phyloP scores from a whole-genome alignment of 495 filamentous ascomycete species.

The Podospora pseudoanserina region DNA sequence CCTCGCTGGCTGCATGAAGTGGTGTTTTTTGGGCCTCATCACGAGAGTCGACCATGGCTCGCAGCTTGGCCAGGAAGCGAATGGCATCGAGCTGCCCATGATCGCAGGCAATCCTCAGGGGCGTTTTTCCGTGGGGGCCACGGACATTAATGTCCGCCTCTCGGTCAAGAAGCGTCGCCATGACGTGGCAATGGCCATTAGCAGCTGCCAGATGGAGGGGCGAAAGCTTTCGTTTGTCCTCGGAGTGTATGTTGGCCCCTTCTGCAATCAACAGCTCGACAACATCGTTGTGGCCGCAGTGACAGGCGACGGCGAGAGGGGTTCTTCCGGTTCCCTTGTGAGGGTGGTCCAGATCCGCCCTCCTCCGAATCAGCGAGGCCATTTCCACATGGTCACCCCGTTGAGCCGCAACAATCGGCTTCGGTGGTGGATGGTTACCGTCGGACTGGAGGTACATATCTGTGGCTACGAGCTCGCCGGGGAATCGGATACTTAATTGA shows the following conservation, averaged over 20 bases:
- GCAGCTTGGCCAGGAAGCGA: conserved; percentile 3
- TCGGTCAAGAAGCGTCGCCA: conserved; percentile 8
- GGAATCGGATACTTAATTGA: background rate
- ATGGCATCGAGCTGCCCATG: conserved; percentile 1
- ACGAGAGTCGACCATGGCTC: conserved; percentile 13
- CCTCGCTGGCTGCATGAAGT: conserved; percentile 8
- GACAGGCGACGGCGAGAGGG: conserved; percentile 10
- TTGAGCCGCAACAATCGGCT: conserved; percentile 8
- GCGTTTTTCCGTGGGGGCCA: conserved; percentile 2
- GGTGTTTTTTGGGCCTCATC: conserved; percentile 6
- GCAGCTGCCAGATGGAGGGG: conserved; percentile 14
- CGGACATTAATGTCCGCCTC: conserved; percentile 7
- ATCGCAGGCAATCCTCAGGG: conserved; percentile 13
- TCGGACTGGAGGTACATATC: conserved; percentile 12
- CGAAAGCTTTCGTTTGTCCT: background rate
- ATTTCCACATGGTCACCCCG: conserved; percentile 11
- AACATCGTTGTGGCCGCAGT: conserved; percentile 12
- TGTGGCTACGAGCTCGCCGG: conserved; percentile 3
- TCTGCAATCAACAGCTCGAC: conserved; percentile 10
- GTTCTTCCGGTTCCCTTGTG: conserved; percentile 9
- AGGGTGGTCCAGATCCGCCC: conserved; percentile 6
- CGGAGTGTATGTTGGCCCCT: conserved; percentile 3
- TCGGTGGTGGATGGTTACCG: background rate
- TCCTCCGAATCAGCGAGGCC: conserved; percentile 3
- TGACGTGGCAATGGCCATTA: conserved; percentile 12